Conservation (phyloP, 78 protist species). For the Pirum gemmata region DNA sequence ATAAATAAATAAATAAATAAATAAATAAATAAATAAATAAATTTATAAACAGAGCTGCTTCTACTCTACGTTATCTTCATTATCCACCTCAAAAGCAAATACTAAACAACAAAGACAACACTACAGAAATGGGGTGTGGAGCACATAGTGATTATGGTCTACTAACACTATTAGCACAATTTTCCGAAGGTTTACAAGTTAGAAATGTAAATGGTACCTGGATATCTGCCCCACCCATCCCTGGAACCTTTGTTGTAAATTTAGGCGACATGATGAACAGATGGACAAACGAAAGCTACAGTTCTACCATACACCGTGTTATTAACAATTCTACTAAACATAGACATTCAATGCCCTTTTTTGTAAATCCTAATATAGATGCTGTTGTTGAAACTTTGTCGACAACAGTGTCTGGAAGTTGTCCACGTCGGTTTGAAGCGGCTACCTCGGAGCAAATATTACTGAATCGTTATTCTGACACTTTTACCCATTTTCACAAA, state of each 20-base stretch:
- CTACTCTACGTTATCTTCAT: not conserved
- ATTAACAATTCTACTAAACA: not conserved
- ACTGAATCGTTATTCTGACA: not conserved
- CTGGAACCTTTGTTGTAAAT: not conserved
- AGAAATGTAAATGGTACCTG: not conserved
- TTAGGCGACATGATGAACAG: slow-evolving; percentile 17
- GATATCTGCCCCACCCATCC: not conserved
- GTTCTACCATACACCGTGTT: not conserved
- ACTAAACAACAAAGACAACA: not conserved
- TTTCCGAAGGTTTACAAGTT: not conserved
- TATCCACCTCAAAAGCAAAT: not conserved
- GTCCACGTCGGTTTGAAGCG: not conserved
- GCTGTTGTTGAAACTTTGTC: not conserved
- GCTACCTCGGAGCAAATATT: not conserved
- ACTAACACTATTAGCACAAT: not conserved
- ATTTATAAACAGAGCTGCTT: no score
- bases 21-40: no score
- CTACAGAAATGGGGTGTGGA: slow-evolving; percentile 16
- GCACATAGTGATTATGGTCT: slow-evolving; percentile 7
- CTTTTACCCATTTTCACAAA: not conserved
- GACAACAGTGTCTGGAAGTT: not conserved
- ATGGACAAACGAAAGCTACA: slow-evolving; percentile 19
- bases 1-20: no score
- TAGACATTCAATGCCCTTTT: not conserved
- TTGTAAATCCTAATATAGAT: not conserved